These are phyloP conservation scores for Astrothelium macrocarpum DNA, from an alignment of 495 filamentous ascomycete genomes.

Conservation along the genomic window DNA sequence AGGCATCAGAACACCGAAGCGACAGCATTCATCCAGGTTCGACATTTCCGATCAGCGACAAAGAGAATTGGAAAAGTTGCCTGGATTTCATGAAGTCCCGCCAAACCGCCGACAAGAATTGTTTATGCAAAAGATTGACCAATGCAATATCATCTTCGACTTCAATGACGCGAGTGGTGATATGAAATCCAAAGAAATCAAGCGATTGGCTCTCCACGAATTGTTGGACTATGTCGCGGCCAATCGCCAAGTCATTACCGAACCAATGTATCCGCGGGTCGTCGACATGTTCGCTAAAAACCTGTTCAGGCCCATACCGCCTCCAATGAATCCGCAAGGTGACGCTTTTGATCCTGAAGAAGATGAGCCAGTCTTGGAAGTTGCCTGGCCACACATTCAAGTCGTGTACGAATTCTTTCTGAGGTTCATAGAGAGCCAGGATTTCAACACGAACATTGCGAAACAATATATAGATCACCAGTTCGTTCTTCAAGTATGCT, in stretches of 20 bases:
- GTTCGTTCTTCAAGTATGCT: slow-evolving; percentile 77
- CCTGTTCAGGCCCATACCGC: slow-evolving; percentile 91
- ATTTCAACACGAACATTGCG: slow-evolving; percentile 99
- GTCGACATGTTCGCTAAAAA: slow-evolving; percentile 99
- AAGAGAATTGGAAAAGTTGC: slow-evolving; percentile 90
- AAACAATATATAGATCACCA: slow-evolving; percentile 97
- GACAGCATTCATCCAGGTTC: slow-evolving; percentile 95
- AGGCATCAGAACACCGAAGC: slow-evolving; percentile 85
- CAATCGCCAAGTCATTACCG: slow-evolving; percentile 95
- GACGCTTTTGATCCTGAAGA: slow-evolving; percentile 99
- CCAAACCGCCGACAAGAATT: slow-evolving; percentile 91
- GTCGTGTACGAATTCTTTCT: slow-evolving; percentile 99
- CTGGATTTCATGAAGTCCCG: slow-evolving; percentile 97
- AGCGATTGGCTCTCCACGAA: slow-evolving; percentile 91
- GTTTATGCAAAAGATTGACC: slow-evolving; percentile 99
- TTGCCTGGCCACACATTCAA: slow-evolving; percentile 98
- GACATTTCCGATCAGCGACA: slow-evolving; percentile 89
- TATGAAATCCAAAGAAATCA: slow-evolving; percentile 99
- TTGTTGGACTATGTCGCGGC: slow-evolving; percentile 97
- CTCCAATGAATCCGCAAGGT: slow-evolving; percentile 92
- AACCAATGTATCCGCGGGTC: slow-evolving; percentile 97
- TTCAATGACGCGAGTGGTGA: slow-evolving; percentile 98
- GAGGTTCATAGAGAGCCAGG: slow-evolving; percentile 96
- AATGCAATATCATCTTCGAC: slow-evolving; percentile 99
- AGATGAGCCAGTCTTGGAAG: slow-evolving; percentile 95